Evolutionary conservation across 2,329 filamentous ascomycete species (phyloP).

Genomic region (Aspergillus japonicus): DNA sequence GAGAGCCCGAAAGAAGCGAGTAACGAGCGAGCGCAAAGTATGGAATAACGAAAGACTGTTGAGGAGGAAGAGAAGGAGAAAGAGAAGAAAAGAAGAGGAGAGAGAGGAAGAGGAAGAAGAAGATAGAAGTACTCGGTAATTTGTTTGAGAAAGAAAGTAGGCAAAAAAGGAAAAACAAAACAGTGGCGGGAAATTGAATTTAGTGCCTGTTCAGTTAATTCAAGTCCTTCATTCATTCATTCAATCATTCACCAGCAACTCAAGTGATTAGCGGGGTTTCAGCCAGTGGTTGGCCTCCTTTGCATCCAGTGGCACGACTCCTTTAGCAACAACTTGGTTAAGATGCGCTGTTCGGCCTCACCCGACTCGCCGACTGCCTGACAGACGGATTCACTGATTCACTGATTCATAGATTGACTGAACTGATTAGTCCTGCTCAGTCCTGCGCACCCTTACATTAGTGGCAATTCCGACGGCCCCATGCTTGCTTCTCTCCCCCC

Average conservation of each 20-base stretch:
- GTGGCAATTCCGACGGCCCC: not conserved
- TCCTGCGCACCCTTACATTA: constrained; percentile 4
- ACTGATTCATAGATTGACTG: not conserved
- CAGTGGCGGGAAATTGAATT: not conserved
- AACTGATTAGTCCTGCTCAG: not conserved
- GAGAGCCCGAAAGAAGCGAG: constrained; percentile 6
- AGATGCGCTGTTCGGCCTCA: not conserved
- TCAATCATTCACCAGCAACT: not conserved
- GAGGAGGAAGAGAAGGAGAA: constrained; percentile 13
- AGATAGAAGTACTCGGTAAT: not conserved
- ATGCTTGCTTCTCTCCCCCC: not conserved
- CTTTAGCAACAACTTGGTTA: not conserved
- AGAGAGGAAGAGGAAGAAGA: constrained; percentile 9
- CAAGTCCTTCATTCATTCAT: not conserved
- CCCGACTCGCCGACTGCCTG: not conserved
- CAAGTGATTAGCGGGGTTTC: not conserved
- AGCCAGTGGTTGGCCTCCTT: not conserved
- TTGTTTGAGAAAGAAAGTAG: constrained; percentile 7
- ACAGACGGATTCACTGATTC: not conserved
- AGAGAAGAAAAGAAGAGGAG: constrained; percentile 7
- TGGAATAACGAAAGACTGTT: constrained; percentile 8
- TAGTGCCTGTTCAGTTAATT: not conserved
- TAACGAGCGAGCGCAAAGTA: constrained; percentile 11
- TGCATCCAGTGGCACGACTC: not conserved
- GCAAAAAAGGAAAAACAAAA: constrained; percentile 14